Conservation (phyloP, 2,329 filamentous ascomycete species). For the Aureobasidium sp. region DNA sequence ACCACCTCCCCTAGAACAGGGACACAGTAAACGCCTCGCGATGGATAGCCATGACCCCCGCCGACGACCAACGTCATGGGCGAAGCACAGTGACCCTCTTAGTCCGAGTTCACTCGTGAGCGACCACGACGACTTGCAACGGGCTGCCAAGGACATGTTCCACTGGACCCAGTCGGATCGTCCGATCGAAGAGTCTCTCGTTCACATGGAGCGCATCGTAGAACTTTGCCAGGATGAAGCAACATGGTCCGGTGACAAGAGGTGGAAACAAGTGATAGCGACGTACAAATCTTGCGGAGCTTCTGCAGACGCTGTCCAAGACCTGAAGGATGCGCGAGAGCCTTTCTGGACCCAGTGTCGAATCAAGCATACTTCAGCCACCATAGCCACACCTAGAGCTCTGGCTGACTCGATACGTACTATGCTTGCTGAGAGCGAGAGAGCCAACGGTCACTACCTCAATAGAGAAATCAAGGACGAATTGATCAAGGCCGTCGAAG, state of each 20-base stretch:
- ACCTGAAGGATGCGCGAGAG: background rate
- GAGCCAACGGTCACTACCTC: background rate
- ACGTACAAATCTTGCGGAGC: background rate
- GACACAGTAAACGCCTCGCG: background rate
- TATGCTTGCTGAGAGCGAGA: background rate
- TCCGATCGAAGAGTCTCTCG: background rate
- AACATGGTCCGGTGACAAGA: background rate
- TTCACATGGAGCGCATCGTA: background rate
- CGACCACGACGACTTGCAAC: background rate
- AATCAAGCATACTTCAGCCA: background rate
- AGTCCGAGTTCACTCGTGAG: background rate
- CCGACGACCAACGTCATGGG: background rate
- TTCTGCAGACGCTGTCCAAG: background rate
- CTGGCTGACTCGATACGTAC: background rate
- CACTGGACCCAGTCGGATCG: background rate
- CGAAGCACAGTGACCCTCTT: slow-evolving; percentile 6
- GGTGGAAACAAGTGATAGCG: background rate
- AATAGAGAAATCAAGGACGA: background rate
- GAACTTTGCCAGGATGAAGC: background rate
- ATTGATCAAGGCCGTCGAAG: background rate
- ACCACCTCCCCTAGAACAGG: background rate
- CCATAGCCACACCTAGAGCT: background rate
- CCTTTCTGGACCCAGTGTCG: background rate
- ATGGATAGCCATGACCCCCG: background rate
- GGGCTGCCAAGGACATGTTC: background rate